Percentiles rank a stretch among this genome's conserved stretches.
Evolutionary conservation across 2,329 filamentous ascomycete genomes (phyloP).

Genomic region (Lasiodiplodia gonubiensis): DNA sequence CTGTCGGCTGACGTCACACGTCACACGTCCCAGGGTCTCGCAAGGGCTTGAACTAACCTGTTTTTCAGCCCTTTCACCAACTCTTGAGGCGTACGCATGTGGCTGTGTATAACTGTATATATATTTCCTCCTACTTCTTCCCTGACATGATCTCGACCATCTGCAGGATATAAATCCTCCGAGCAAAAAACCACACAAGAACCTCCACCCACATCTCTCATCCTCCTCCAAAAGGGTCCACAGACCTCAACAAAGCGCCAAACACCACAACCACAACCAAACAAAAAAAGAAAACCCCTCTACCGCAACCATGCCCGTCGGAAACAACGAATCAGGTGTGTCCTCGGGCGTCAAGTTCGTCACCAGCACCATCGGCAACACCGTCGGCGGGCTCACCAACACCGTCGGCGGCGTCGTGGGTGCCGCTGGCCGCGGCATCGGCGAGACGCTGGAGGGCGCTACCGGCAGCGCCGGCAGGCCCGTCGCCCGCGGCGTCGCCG

Average conservation of each 20-base stretch:
- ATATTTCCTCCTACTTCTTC: neutral
- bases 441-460: slow-evolving; percentile 53
- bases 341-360: slow-evolving; percentile 61
- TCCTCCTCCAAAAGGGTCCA: neutral
- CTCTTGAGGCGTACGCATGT: neutral
- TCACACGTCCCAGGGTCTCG: slow-evolving; percentile 4
- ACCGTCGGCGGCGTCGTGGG: slow-evolving; percentile 52
- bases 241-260: neutral
- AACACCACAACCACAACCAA: slow-evolving; percentile 3
- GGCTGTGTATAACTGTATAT: neutral
- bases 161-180: neutral
- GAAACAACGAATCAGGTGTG: slow-evolving; percentile 49
- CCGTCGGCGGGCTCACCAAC: slow-evolving; percentile 40
- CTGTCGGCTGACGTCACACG: slow-evolving; percentile 17
- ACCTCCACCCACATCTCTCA: neutral
- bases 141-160: neutral
- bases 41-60: slow-evolving; percentile 16
- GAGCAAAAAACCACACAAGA: neutral
- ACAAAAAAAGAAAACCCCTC: neutral
- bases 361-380: slow-evolving; percentile 62
- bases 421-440: slow-evolving; percentile 51
- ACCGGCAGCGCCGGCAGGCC: slow-evolving; percentile 51
- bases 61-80: neutral
- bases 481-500: slow-evolving; percentile 50
- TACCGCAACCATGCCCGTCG: slow-evolving; percentile 40